Evolutionary conservation across 805 yeast genomes (phyloP), one percentile per base, ranked within the genome.

Genomic region (Ogataea saltuana): DNA sequence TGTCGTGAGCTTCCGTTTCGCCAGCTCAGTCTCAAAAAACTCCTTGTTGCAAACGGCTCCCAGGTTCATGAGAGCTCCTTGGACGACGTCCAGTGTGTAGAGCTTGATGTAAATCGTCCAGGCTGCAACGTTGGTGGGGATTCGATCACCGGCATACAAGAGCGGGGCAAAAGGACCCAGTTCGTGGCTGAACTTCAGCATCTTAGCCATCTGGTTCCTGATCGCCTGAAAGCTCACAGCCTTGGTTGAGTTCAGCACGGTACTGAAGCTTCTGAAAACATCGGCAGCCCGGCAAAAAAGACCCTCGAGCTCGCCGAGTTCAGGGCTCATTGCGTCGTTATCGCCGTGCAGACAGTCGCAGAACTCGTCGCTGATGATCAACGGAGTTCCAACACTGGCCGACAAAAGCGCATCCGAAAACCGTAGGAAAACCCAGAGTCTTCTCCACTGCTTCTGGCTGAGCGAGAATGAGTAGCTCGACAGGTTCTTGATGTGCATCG

Each of bases 391-490:
- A 8, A 46, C 28, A 30, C 33, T 16, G 3, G 50, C 6, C 1
- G 63, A 46, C 8, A 33, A 21, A 9, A 39, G n/a, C 6, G 59
- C 49, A 40, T 60, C 64, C 16, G 36, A 5, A 13, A 46, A 35
- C 30, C 48, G 48, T 19, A 58, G 12, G 13, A 42, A 28, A 15
- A 27, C 25, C 62, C 61, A 59, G 12, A 48, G 19, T 3, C 29
- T 44, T 33, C 36, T 41, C 46, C 51, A 47, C n/a, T 33, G 18
- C 3, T 17, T 33, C 5, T 20, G 27, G 13, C 44, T 18, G 17
- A 39, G 36, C 11, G 44, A 42, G 13, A 45, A 41, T 8, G 39
- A n/a, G 4, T 33, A 5, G 16, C 20, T 17, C 11, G 38, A 8
- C 1, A 28, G 6, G 8, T 26, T 46, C 19, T 44, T 45, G 10